These are phyloP conservation scores for Paracamarosporium sp. DNA, from an alignment of 2,329 filamentous ascomycete species.

Conservation along the genomic window DNA sequence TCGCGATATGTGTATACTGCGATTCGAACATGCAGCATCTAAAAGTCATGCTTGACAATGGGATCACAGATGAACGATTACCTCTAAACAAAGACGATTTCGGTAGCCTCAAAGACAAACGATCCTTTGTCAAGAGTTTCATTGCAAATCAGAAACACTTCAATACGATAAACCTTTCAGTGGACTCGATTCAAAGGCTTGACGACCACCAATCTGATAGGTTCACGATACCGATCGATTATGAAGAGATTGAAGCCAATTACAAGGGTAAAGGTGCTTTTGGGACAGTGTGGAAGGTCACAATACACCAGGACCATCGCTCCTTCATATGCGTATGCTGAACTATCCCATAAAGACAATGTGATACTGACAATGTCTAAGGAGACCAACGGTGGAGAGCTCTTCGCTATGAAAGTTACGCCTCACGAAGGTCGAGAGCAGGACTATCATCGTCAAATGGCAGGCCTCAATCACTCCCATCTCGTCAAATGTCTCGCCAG, in stretches of 20 bases:
- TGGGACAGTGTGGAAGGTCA: slow-evolving; percentile 12
- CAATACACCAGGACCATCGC: slow-evolving; percentile 13
- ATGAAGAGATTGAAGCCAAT: neutral
- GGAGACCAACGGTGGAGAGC: neutral
- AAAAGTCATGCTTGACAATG: slow-evolving; percentile 14
- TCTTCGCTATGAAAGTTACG: slow-evolving; percentile 19
- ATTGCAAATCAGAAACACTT: slow-evolving; percentile 8
- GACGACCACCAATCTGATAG: slow-evolving; percentile 1
- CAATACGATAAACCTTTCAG: slow-evolving; percentile 3
- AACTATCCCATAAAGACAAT: neutral
- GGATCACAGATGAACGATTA: slow-evolving; percentile 9
- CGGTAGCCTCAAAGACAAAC: neutral
- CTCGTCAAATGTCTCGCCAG: slow-evolving; percentile 23
- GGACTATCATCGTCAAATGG: slow-evolving; percentile 13
- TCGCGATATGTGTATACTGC: slow-evolving; percentile 14
- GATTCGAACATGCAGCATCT: slow-evolving; percentile 9
- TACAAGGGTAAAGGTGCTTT: slow-evolving; percentile 12
- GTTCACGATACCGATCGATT: slow-evolving; percentile 12
- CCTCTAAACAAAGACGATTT: slow-evolving; percentile 7
- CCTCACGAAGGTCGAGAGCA: slow-evolving; percentile 10
- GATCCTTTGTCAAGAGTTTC: neutral
- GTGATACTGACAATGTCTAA: neutral
- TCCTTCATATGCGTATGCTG: slow-evolving; percentile 11
- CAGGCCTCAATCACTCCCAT: slow-evolving; percentile 14
- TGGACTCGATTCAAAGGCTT: slow-evolving; percentile 3